Evolutionary conservation across 2,329 filamentous ascomycete species (phyloP).

Genomic region (Huntiella bhutanensis): DNA sequence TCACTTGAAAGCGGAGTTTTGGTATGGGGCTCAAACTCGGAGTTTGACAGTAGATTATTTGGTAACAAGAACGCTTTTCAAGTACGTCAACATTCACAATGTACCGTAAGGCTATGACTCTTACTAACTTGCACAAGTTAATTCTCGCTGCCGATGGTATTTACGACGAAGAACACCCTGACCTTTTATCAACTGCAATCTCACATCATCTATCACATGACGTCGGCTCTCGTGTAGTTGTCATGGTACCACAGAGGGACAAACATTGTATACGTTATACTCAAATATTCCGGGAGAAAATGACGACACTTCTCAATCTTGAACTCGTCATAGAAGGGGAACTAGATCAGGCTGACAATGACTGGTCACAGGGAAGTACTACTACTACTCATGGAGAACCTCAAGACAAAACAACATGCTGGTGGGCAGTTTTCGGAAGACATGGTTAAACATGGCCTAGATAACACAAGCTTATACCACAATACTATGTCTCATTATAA

Average conservation of each 20-base stretch:
- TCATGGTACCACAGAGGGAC: constrained; percentile 68
- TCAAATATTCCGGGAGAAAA: constrained; percentile 38
- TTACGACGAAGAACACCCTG: constrained; percentile 70
- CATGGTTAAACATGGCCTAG: no score
- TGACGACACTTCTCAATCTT: constrained; percentile 32
- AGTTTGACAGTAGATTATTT: constrained; percentile 27
- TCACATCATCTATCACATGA: constrained; percentile 42
- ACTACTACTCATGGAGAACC: constrained; percentile 21
- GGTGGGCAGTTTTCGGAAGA: constrained; percentile 43
- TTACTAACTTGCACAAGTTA: constrained; percentile 25
- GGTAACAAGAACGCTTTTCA: constrained; percentile 16
- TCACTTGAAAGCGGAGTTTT: constrained; percentile 44
- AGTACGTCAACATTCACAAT: not conserved
- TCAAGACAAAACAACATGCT: constrained; percentile 36
- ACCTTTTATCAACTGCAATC: constrained; percentile 53
- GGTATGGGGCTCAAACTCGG: constrained; percentile 47
- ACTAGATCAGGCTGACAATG: constrained; percentile 45
- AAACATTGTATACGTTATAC: constrained; percentile 44
- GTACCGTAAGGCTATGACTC: not conserved
- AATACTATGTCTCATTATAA: no score
- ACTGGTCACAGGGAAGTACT: constrained; percentile 39
- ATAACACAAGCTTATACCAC: no score
- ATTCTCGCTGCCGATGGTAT: constrained; percentile 74
- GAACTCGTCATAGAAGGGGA: constrained; percentile 39
- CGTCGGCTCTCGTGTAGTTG: constrained; percentile 42